Evolutionary conservation across 2,329 filamentous ascomycete species (phyloP), one percentile per base, ranked within the genome.

Genomic region (Talaromyces sp.): DNA sequence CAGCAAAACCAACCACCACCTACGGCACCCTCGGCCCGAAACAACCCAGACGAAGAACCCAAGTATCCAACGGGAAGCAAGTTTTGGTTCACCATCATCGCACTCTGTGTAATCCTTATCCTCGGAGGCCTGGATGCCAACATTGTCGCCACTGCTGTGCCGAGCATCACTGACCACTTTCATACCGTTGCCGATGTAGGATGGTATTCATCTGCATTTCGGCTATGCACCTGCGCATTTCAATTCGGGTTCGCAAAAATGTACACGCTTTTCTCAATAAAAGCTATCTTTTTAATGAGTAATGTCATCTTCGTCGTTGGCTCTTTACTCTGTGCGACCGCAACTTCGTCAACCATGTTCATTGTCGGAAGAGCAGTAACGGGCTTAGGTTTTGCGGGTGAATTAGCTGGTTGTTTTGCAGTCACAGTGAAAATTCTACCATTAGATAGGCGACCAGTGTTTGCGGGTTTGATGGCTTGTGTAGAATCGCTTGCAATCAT

Each of bases 261-360:
- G 38, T 80, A 78, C 1, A 83, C 86, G 63, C 84, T 85, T 38
- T 86, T 79, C 78, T 83, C 83, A 2, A 77, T 82, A 10, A 84
- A 84, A 65, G 78, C 79, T 0, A 77, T 84, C 29, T 64, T 85
- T 4, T 69, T 85, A 0, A 66, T 76, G 0, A 78, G 82, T 1
- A 75, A 78, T 3, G 73, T 64, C 31, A 71, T 84, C 3, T 86
- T 86, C 71, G 81, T 83, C 66, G 63, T 77, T 1, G 73, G 73
- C 19, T 74, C 71, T 2, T 61, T 66, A 13, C 49, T 75, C 46
- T 75, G 70, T 53, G 70, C 66, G 21, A 65, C 66, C 10, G 71
- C 73, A 1, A 67, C 68, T 10, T 68, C 58, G n/a, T 73, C 70
- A 5, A 63, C 57, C 0, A 65, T 66, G 8, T 62, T 76, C n/a